Percentiles rank a stretch among this genome's conserved stretches.
phyloP scores from a whole-genome alignment of 2,329 filamentous ascomycete species.

The Colletotrichum limetticola region DNA sequence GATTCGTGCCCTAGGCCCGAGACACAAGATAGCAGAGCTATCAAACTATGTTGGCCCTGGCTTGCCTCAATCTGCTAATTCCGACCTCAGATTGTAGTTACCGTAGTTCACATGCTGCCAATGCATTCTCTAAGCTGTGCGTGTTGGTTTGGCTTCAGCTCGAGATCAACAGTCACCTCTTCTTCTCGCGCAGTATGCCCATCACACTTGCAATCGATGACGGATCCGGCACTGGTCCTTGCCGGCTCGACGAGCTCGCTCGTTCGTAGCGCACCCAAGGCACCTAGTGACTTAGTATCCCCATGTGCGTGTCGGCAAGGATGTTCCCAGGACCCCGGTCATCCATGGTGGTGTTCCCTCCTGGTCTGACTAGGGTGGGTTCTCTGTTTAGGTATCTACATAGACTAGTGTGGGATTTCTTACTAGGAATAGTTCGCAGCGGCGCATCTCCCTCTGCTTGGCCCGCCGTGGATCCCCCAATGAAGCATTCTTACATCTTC shows the following conservation, averaged over 20 bases:
- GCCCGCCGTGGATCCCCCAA: slow-evolving; percentile 15
- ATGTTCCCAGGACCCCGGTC: slow-evolving; percentile 27
- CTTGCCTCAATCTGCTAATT: neutral
- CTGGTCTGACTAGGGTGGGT: neutral
- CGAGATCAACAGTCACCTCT: neutral
- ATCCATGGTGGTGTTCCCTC: slow-evolving; percentile 19
- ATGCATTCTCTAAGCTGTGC: neutral
- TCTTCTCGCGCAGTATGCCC: neutral
- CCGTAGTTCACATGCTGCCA: neutral
- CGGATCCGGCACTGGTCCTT: slow-evolving; percentile 11
- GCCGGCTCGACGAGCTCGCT: neutral
- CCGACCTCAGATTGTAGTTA: neutral
- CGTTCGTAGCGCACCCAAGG: slow-evolving; percentile 6
- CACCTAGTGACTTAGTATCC: slow-evolving; percentile 9
- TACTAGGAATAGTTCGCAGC: slow-evolving; percentile 31
- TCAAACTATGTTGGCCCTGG: neutral
- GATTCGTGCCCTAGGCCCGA: slow-evolving; percentile 1
- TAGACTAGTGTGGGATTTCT: slow-evolving; percentile 30
- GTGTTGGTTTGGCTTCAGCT: neutral
- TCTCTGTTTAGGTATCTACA: slow-evolving; percentile 11
- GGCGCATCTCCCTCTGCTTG: slow-evolving; percentile 22
- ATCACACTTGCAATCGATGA: slow-evolving; percentile 2
- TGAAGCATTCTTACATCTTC: slow-evolving; percentile 6
- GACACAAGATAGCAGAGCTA: neutral
- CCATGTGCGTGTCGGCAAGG: slow-evolving; percentile 28